These are phyloP conservation scores for Orbilia quercus DNA, from an alignment of 2,329 filamentous ascomycete genomes.

Conservation along the genomic window DNA sequence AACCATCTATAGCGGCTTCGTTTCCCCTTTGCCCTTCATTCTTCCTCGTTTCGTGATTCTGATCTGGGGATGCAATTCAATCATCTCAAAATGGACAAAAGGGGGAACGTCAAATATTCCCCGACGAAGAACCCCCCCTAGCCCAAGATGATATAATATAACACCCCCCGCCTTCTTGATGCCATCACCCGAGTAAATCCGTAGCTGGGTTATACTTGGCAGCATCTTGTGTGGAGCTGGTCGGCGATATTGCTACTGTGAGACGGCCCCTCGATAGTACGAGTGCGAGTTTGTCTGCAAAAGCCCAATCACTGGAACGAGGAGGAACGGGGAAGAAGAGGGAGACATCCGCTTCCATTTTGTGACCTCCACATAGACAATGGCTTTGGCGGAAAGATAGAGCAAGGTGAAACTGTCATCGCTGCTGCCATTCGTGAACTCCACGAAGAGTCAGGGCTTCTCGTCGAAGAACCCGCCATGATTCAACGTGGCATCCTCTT, in stretches of 20 bases:
- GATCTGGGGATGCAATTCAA: slow-evolving; percentile 20
- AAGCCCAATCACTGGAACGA: slow-evolving; percentile 46
- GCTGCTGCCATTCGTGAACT: slow-evolving; percentile 59
- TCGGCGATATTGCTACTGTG: slow-evolving; percentile 44
- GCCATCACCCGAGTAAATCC: slow-evolving; percentile 42
- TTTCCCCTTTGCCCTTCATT: slow-evolving; percentile 39
- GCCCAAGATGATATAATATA: slow-evolving; percentile 29
- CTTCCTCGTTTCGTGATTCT: slow-evolving; percentile 54
- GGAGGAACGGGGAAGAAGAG: slow-evolving; percentile 38
- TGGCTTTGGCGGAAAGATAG: slow-evolving; percentile 60
- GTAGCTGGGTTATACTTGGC: slow-evolving; percentile 36
- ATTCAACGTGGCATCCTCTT: slow-evolving; percentile 32
- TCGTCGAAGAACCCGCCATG: slow-evolving; percentile 30
- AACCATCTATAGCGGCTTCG: slow-evolving; percentile 45
- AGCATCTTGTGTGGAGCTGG: slow-evolving; percentile 30
- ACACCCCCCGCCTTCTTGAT: slow-evolving; percentile 38
- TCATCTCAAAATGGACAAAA: slow-evolving; percentile 43
- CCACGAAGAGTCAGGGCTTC: slow-evolving; percentile 54
- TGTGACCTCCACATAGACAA: slow-evolving; percentile 56
- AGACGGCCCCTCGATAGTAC: slow-evolving; percentile 12
- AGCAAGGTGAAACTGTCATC: slow-evolving; percentile 58
- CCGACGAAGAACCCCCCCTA: slow-evolving; percentile 37
- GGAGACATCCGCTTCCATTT: slow-evolving; percentile 31
- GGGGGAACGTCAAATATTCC: slow-evolving; percentile 45
- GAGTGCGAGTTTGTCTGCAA: slow-evolving; percentile 29